Percentiles rank a stretch among this genome's conserved stretches.
Evolutionary conservation across 176 grass and related monocot genomes (phyloP).

Genomic region (Triticum aestivum): IWGSC_CS_RefSeq_v2.1 NC_057795.1:340349785-340350284

Average conservation of each 20-base stretch:
- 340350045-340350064: neutral
- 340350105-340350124: slow-evolving; percentile 16
- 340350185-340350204: no score
- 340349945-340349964: slow-evolving; percentile 11
- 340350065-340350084: slow-evolving; percentile 3
- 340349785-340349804: neutral
- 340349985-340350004: slow-evolving; percentile 40
- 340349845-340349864: neutral
- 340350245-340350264: no score
- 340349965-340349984: slow-evolving; percentile 38
- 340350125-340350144: neutral
- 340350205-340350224: no score
- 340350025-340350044: slow-evolving; percentile 18
- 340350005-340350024: slow-evolving; percentile 34
- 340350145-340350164: no score
- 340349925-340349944: slow-evolving; percentile 35
- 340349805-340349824: neutral
- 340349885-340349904: slow-evolving; percentile 8
- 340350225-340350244: no score
- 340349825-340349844: neutral
- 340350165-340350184: no score
- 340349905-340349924: neutral
- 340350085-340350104: slow-evolving; percentile 16
- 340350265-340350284: no score
- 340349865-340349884: slow-evolving; percentile 9